A percentile compares a stretch with the other conserved stretches of the same genome.
phyloP scores from a whole-genome alignment of 805 yeast species.

The Wickerhamomyces kurtzmanii region DNA sequence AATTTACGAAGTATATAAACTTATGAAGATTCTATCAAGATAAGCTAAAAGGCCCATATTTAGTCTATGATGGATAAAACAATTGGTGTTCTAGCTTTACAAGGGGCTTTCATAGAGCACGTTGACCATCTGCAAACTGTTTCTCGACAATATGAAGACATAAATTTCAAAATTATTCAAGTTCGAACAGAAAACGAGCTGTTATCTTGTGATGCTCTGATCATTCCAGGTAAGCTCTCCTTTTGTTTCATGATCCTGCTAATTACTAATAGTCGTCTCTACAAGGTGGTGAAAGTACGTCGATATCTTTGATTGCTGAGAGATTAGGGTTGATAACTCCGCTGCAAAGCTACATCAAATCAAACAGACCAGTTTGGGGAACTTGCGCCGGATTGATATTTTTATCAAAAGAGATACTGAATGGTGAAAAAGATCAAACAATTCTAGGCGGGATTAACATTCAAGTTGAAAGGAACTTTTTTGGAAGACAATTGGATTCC shows the following conservation, averaged over 20 bases:
- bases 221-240: too few relatives aligned
- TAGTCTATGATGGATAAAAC: too few relatives aligned
- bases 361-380: slow-evolving; percentile 63
- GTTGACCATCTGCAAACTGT: slow-evolving; percentile 35
- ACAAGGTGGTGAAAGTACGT: slow-evolving; percentile 61
- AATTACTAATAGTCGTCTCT: too few relatives aligned
- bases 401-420: slow-evolving; percentile 41
- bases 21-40: too few relatives aligned
- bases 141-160: slow-evolving; percentile 17
- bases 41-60: too few relatives aligned
- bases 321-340: slow-evolving; percentile 49
- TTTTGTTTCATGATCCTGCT: too few relatives aligned
- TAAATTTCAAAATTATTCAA: slow-evolving; percentile 26
- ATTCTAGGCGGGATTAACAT: slow-evolving; percentile 58
- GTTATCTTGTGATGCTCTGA: slow-evolving; percentile 40
- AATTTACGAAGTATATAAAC: too few relatives aligned
- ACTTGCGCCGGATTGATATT: slow-evolving; percentile 80
- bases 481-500: slow-evolving; percentile 69
- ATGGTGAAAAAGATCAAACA: slow-evolving; percentile 44
- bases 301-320: slow-evolving; percentile 65
- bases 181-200: slow-evolving; percentile 48
- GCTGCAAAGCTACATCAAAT: slow-evolving; percentile 37
- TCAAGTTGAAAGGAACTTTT: slow-evolving; percentile 60
- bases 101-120: slow-evolving; percentile 75
- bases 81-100: slow-evolving; percentile 69